These are phyloP conservation scores for Saksenaea vasiformis DNA, from an alignment of 371 early-diverging fungal genomes.

Conservation along the genomic window DNA sequence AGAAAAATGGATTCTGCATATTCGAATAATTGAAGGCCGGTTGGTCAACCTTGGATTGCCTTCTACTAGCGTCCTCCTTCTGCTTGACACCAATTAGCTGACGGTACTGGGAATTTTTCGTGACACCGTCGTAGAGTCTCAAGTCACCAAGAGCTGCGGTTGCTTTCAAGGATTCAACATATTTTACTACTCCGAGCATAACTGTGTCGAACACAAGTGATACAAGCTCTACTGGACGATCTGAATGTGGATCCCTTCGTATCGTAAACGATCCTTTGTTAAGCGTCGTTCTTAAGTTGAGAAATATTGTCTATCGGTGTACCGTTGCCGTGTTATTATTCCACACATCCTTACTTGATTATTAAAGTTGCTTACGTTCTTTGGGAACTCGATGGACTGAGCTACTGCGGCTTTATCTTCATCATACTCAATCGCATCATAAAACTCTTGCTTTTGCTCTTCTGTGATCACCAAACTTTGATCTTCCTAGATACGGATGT, in stretches of 20 bases:
- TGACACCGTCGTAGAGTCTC: slow-evolving; percentile 42
- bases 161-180: slow-evolving; percentile 35
- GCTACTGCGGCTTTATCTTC: slow-evolving; percentile 56
- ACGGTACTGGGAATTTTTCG: slow-evolving; percentile 39
- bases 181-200: slow-evolving; percentile 36
- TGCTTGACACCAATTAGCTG: slow-evolving; percentile 48
- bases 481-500: neutral
- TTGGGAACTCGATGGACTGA: slow-evolving; percentile 69
- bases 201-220: slow-evolving; percentile 73
- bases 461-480: slow-evolving; percentile 38
- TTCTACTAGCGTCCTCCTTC: slow-evolving; percentile 11
- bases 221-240: slow-evolving; percentile 45
- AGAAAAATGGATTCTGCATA: slow-evolving; percentile 78
- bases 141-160: slow-evolving; percentile 44
- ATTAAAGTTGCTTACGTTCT: slow-evolving; percentile 58
- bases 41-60: slow-evolving; percentile 25
- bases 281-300: slow-evolving; percentile 62
- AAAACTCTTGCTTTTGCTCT: slow-evolving; percentile 71
- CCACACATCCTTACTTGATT: neutral
- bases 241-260: slow-evolving; percentile 21
- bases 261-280: slow-evolving; percentile 75
- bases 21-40: slow-evolving; percentile 15
- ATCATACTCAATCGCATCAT: slow-evolving; percentile 83
- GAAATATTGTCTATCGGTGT: slow-evolving; percentile 48
- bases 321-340: neutral